Evolutionary conservation across 2,329 filamentous ascomycete genomes (phyloP).

Genomic region (Ophiostoma tasmaniense): DNA sequence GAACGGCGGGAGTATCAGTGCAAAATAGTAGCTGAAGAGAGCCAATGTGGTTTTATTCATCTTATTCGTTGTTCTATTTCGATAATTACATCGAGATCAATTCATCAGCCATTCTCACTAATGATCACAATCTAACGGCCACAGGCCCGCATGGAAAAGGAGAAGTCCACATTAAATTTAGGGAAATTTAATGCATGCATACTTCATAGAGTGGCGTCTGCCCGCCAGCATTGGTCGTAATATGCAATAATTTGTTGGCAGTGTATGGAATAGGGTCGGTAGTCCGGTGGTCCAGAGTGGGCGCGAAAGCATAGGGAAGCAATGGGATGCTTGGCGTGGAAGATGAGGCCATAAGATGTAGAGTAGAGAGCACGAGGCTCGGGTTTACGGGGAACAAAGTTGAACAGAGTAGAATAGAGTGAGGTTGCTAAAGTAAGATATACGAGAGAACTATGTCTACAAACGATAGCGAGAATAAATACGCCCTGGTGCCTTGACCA

Average conservation of each 20-base stretch:
- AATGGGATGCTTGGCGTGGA: background rate
- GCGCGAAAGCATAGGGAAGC: background rate
- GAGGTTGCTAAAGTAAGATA: background rate
- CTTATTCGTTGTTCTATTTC: background rate
- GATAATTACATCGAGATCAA: background rate
- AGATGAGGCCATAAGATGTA: too few relatives aligned
- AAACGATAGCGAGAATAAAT: background rate
- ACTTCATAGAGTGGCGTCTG: background rate
- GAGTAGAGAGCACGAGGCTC: background rate
- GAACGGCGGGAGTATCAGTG: background rate
- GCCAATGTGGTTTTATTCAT: background rate
- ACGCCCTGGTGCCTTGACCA: background rate
- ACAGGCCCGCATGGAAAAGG: background rate
- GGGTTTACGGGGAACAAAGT: background rate
- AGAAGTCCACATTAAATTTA: background rate
- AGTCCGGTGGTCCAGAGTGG: background rate
- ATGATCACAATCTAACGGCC: background rate
- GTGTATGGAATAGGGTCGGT: background rate
- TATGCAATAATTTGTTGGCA: too few relatives aligned
- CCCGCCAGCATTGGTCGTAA: too few relatives aligned
- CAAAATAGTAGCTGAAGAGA: too few relatives aligned
- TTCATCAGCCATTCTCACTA: background rate
- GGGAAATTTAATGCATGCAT: constrained; percentile 2
- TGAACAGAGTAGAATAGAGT: background rate
- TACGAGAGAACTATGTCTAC: background rate